phyloP scores from a whole-genome alignment of 1,284 basidiomycete genomes.

The Wolfiporia cocos region DNA sequence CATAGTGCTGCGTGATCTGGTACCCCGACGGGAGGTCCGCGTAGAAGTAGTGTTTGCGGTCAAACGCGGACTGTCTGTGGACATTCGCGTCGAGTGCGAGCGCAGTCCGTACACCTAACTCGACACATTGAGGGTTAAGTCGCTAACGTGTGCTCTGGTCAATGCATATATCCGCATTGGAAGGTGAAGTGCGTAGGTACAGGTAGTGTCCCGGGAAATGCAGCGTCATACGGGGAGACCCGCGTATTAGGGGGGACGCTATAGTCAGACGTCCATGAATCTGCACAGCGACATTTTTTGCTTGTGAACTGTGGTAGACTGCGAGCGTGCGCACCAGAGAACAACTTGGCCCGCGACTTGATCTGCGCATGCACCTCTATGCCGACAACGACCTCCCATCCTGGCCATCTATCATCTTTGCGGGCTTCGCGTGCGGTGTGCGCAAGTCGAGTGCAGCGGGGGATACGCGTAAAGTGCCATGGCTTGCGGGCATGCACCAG shows the following conservation, averaged over 20 bases:
- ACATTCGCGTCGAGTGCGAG: conserved; percentile 76
- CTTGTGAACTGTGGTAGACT: not conserved
- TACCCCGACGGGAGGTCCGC: conserved; percentile 92
- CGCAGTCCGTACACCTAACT: conserved; percentile 78
- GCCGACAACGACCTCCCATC: conserved; percentile 87
- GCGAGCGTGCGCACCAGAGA: conserved; percentile 60
- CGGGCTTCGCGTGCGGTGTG: conserved; percentile 15
- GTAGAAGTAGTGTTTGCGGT: conserved; percentile 99
- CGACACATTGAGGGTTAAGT: conserved; percentile 76
- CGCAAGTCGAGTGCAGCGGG: conserved; percentile 5
- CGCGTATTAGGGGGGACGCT: conserved; percentile 62
- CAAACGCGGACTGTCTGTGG: conserved; percentile 77
- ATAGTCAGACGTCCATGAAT: conserved; percentile 40
- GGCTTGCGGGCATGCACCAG: conserved; percentile 16
- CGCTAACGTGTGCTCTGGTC: conserved; percentile 37
- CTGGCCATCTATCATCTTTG: conserved; percentile 42
- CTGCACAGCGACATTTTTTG: conserved; percentile 11
- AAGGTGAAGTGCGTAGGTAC: conserved; percentile 37
- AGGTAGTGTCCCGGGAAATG: conserved; percentile 90
- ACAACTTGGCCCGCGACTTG: conserved; percentile 82
- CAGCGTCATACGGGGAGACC: conserved; percentile 84
- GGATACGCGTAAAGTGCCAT: conserved; percentile 9
- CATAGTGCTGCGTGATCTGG: conserved; percentile 96
- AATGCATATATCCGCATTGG: conserved; percentile 1
- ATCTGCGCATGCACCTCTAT: conserved; percentile 97